Base-by-base conservation (phyloP, 495 filamentous ascomycete species). In the Amorphotheca resinae region DNA sequence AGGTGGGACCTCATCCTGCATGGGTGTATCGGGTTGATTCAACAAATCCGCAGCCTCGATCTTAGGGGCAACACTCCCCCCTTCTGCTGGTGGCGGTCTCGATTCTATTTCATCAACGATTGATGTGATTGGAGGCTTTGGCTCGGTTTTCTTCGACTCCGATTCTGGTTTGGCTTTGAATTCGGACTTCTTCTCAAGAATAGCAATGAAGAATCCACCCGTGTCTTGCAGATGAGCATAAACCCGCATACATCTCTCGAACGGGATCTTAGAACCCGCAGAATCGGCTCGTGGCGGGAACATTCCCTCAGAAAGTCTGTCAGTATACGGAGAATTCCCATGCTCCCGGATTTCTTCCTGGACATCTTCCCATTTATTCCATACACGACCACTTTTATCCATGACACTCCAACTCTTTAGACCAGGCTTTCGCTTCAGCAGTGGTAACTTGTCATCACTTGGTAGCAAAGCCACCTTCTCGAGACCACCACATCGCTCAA, bases 161-260 rank as follows among this genome's bases (percentile, higher is more conserved):
- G 73, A 64, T 62, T 93, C 84, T 38, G 84, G 78, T 63, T 80
- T 84, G 2, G 85, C 79, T 49, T 74, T 80, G 59, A 96, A 94
- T 53, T 96, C 93, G 6, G 70, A 68, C 50, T 74, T 75, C 70
- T 99, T 99, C 63, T 94, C 83, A 18, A 99, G 66, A 2, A 95
- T 85, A 0, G 87, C 76, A 55, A 99, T 94, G 65, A 96, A 99
- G 70, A 99, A 99, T 18, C 79, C 87, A 43, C 91, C 91, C 32
- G 91, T 96, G 54, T 99, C 86, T 61, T 96, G 93, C 48, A 84
- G 68, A 59, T 99, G 89, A 20, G 87, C 81, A 57, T 99, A 99
- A 11, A 99, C 72, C 45, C 91, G 73, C 72, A 95, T 86, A 61
- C 87, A 93, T 31, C 80, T 74, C 48, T 95, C 83, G 0, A 95